Percentiles rank a stretch among this genome's conserved stretches.
Evolutionary conservation across 192 early-diverging fungal genomes (phyloP).

Genomic region (Entophlyctis helioformis): DNA sequence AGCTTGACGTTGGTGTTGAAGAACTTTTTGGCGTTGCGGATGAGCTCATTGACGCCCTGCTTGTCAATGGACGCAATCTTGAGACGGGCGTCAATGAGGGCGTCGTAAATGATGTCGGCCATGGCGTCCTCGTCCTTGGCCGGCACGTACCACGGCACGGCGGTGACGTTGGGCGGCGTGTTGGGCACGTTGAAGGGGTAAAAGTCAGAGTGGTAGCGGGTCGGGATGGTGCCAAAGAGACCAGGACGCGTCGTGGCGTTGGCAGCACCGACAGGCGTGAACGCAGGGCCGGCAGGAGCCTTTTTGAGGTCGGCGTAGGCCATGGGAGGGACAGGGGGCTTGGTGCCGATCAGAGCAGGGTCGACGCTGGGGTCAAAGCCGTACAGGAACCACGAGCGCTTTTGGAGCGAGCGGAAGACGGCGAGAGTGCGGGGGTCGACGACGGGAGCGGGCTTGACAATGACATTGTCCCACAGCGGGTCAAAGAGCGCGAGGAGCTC

Average conservation of each 20-base stretch:
- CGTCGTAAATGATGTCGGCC: constrained; percentile 26
- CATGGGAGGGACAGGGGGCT: no score
- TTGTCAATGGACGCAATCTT: constrained; percentile 32
- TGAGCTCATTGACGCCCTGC: constrained; percentile 11
- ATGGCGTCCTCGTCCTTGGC: constrained; percentile 14
- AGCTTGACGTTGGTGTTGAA: constrained; percentile 42
- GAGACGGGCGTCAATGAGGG: constrained; percentile 19
- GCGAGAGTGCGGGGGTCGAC: no score
- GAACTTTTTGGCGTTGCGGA: constrained; percentile 9
- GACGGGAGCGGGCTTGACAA: no score
- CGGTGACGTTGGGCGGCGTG: constrained; percentile 12
- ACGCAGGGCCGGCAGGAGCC: neutral
- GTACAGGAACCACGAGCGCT: constrained; percentile 19
- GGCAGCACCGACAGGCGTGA: constrained; percentile 13
- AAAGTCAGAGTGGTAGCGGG: constrained; percentile 26
- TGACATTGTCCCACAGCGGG: no score
- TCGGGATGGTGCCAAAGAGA: constrained; percentile 8
- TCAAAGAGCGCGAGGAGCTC: no score
- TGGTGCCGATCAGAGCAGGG: constrained; percentile 15
- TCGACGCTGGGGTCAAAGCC: constrained; percentile 18
- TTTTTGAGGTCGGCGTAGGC: constrained; percentile 10
- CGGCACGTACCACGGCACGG: constrained; percentile 30
- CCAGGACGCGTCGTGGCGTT: neutral
- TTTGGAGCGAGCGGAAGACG: constrained; percentile 18
- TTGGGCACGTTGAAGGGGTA: neutral